Evolutionary conservation across 2,329 filamentous ascomycete genomes (phyloP), one percentile per base, ranked within the genome.

Genomic region (Malbranchea zuffiana): DNA sequence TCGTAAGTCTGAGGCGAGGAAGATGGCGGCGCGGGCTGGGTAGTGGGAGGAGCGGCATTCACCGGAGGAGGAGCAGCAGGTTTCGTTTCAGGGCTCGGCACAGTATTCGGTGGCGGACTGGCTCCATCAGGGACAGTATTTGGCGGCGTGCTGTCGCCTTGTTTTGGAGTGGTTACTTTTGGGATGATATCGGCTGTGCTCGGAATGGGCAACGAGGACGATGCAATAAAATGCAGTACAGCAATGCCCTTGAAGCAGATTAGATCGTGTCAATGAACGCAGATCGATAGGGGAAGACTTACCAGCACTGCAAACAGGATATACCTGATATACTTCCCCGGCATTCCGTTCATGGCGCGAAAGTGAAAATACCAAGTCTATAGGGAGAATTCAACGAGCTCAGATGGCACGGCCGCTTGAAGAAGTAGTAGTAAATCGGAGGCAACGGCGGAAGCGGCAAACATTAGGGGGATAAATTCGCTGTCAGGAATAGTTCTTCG

Each of bases 241-340:
- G 76, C 68, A 42, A 88, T 62, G 34, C 74, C 60, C 67, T 71
- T 28, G 17, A 32, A 29, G 11, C 15, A 25, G 29, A 18, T 29
- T 18, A 41, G 18, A 29, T n/a, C n/a, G n/a, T n/a, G n/a, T n/a
- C n/a, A n/a, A n/a, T n/a, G n/a, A n/a, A n/a, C n/a, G n/a, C n/a
- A 21, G 5, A 11, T 29, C 18, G 10, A 27, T 20, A 24, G 11
- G 15, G 32, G 32, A 41, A 17, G 29, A 69, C 80, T 54, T 72
- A 92, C 85, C 53, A 92, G 79, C 55, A 86, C 72, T 42, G 84
- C 82, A 55, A 92, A 76, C 56, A 90, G 71, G 59, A 93, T 68
- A 57, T 76, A 77, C 52, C 74, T 71, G 46, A 75, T 51, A 44
- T 60, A 59, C 46, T 53, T 54, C 15, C 48, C 49, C 28, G 54